Conservation (phyloP, 768 basidiomycete genomes). For the Russula sp. region DNA sequence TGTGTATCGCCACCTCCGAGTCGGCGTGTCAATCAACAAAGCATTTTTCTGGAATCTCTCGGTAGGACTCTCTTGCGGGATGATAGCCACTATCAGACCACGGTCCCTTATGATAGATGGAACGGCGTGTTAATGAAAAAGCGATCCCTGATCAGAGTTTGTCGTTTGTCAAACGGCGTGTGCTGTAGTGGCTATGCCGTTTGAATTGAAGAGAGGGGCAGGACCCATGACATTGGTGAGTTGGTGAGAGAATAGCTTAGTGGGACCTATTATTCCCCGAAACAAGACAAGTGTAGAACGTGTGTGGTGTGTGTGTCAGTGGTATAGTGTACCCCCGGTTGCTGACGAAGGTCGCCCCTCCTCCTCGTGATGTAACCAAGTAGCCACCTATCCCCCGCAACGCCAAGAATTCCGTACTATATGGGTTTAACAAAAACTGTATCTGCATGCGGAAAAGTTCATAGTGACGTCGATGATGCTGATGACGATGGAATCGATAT, state of each 20-base stretch:
- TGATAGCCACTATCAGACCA: neutral
- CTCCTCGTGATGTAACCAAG: slow-evolving; percentile 6
- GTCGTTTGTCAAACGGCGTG: neutral
- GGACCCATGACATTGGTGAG: neutral
- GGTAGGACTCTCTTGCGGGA: neutral
- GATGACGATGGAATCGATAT: neutral
- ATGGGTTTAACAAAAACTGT: neutral
- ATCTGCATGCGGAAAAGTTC: neutral
- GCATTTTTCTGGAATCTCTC: too few species aligned
- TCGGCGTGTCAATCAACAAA: neutral
- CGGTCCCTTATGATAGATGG: neutral
- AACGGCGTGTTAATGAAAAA: neutral
- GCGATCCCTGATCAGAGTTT: neutral
- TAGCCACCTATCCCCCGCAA: slow-evolving; percentile 2
- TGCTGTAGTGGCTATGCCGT: neutral
- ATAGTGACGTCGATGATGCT: slow-evolving; percentile 15
- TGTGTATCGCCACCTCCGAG: neutral
- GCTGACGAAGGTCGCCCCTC: neutral
- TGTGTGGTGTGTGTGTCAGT: neutral
- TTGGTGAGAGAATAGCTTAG: neutral
- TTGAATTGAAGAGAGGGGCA: neutral
- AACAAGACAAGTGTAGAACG: neutral
- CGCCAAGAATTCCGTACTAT: slow-evolving; percentile 15
- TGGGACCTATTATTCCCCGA: neutral
- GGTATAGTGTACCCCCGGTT: neutral